Evolutionary conservation across 1,284 basidiomycete genomes (phyloP), one percentile per base, ranked within the genome.

Genomic region (Cutaneotrichosporon daszewskae): DNA sequence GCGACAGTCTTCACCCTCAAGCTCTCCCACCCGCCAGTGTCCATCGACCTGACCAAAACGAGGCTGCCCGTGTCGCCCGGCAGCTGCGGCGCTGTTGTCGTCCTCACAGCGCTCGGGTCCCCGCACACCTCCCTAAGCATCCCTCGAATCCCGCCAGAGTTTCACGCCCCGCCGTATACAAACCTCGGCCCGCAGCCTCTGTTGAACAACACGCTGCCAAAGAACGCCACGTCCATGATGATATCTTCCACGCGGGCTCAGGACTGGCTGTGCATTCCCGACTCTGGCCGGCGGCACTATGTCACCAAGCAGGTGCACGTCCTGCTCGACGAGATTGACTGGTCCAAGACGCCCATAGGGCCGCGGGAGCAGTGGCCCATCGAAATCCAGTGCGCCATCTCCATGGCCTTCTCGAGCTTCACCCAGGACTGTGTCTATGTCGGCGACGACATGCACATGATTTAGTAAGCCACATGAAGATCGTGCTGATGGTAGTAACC

Each of bases 281-380:
- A 17, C 34, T 8, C 22, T 19, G 32, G 36, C 12, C 38, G 23
- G 23, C 16, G 41, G 17, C 36, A 42, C 3, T 42, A 39, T 9
- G 43, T 45, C 4, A 34, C 51, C 2, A 47, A 38, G 2, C 48
- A 55, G n/a, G 56, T 51, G 32, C 56, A 57, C 47, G 19, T 36
- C 9, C 18, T 58, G 38, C 38, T 66, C 9, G 47, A 62, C 11
- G 19, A 37, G 1, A 49, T 49, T 2, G 60, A 66, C 38, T 67
- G 64, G 64, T 43, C 53, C 1, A 51, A 49, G 18, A 62, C 57
- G 2, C 37, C 39, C 8, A 31, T 65, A 1, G 64, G 64, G 2
- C 60, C 60, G 2, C 51, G 51, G 20, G 29, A 38, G 0, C 13
- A 8, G 1, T 65, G 42, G 35, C 16, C 28, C 10, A 18, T n/a